Conservation (phyloP, 148 eudicot genomes). For the Linanthus parryae region DNA sequence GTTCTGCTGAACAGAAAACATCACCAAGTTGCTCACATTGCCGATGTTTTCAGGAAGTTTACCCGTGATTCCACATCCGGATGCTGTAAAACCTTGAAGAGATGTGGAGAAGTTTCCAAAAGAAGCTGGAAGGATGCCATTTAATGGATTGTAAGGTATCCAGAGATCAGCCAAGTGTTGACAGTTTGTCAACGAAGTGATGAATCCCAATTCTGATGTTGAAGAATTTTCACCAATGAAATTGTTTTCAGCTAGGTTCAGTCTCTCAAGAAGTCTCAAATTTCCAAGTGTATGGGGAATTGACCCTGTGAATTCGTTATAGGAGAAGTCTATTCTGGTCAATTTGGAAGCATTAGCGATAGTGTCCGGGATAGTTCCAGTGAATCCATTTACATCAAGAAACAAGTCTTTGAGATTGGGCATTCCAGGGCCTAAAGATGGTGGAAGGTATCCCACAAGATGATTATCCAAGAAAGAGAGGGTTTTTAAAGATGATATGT, state of each 20-base stretch:
- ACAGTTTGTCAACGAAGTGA: background rate
- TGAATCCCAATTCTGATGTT: background rate
- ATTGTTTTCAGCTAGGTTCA: background rate
- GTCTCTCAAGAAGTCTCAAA: background rate
- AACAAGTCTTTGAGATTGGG: background rate
- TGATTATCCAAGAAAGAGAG: background rate
- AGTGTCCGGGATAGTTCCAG: background rate
- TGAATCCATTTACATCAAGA: background rate
- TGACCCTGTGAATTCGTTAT: background rate
- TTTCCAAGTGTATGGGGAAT: background rate
- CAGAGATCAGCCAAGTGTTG: background rate
- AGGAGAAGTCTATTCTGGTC: background rate
- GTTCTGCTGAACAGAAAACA: background rate
- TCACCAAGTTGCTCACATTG: background rate
- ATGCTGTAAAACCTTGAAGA: background rate
- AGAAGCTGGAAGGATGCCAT: background rate
- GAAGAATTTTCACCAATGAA: background rate
- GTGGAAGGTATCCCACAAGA: background rate
- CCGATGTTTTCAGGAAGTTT: background rate
- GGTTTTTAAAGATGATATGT: background rate
- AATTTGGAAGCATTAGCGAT: conserved; percentile 2
- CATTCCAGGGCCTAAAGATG: background rate
- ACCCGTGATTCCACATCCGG: background rate
- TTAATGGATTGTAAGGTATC: background rate
- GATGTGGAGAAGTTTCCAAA: background rate